Evolutionary conservation across 108 stramenopile genomes (phyloP).

Genomic region (Licmophora abbreviata): DNA sequence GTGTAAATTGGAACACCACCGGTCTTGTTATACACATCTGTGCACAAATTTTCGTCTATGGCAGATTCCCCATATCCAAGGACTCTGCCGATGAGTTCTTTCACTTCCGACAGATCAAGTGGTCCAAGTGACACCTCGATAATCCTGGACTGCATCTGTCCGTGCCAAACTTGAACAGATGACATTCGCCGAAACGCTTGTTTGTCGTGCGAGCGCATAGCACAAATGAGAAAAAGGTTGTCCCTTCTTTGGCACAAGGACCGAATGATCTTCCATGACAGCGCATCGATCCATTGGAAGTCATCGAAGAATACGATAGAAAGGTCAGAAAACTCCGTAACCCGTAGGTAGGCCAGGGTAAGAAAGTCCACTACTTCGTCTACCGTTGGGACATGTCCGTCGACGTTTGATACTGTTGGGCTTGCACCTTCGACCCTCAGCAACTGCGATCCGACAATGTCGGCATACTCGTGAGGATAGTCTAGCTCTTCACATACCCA

Average conservation of each 20-base stretch:
- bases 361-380: constrained; percentile 47
- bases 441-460: constrained; percentile 35
- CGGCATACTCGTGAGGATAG: constrained; percentile 47
- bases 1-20: constrained; percentile 7
- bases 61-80: too few relatives aligned
- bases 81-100: constrained; percentile 29
- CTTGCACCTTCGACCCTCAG: constrained; percentile 17
- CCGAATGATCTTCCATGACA: constrained; percentile 60
- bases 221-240: constrained; percentile 42
- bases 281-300: constrained; percentile 57
- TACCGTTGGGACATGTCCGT: constrained; percentile 22
- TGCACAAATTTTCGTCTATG: neutral
- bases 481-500: constrained; percentile 47
- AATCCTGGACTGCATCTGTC: constrained; percentile 11
- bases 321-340: constrained; percentile 32
- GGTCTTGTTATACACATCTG: neutral
- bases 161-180: constrained; percentile 18
- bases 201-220: constrained; percentile 35
- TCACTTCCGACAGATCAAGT: constrained; percentile 28
- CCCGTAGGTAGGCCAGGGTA: constrained; percentile 42
- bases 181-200: constrained; percentile 21
- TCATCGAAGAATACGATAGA: constrained; percentile 51
- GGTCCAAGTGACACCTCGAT: constrained; percentile 22
- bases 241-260: constrained; percentile 28
- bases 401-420: constrained; percentile 6